These are phyloP conservation scores for Tolypocladium amazonense DNA, from an alignment of 2,329 filamentous ascomycete genomes.

Conservation along the genomic window DNA sequence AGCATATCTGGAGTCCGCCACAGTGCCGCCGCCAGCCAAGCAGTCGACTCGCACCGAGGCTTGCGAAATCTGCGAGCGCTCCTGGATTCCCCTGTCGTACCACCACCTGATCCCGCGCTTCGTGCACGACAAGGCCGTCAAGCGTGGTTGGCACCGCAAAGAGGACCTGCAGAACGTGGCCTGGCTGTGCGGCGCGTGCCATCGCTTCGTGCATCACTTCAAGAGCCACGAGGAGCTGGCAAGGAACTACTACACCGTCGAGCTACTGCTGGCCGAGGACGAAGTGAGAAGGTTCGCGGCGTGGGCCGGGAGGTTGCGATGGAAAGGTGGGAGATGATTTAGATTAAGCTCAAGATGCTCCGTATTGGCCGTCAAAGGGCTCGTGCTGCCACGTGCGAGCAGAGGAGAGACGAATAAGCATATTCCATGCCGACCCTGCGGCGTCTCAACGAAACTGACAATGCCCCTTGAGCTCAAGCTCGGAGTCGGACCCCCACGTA, in stretches of 20 bases:
- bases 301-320: conserved; percentile 65
- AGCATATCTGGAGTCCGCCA: conserved; percentile 47
- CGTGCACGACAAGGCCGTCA: conserved; percentile 65
- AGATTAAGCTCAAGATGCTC: neutral
- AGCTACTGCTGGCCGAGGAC: conserved; percentile 56
- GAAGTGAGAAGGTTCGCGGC: conserved; percentile 60
- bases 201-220: conserved; percentile 70
- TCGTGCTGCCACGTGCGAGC: neutral
- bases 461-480: neutral
- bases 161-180: conserved; percentile 71
- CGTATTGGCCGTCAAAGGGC: neutral
- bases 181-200: conserved; percentile 78
- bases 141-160: conserved; percentile 68
- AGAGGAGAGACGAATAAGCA: neutral
- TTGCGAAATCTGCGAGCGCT: conserved; percentile 69
- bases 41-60: conserved; percentile 40
- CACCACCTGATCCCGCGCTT: conserved; percentile 77
- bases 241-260: conserved; percentile 60
- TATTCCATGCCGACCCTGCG: neutral
- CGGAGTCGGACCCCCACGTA: neutral
- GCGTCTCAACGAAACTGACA: neutral
- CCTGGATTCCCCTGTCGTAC: conserved; percentile 69
- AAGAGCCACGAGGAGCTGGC: conserved; percentile 70
- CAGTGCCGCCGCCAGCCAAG: conserved; percentile 54
- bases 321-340: conserved; percentile 42